Base-by-base conservation (phyloP, 1,284 basidiomycete species). In the Ustilago crameri region DNA sequence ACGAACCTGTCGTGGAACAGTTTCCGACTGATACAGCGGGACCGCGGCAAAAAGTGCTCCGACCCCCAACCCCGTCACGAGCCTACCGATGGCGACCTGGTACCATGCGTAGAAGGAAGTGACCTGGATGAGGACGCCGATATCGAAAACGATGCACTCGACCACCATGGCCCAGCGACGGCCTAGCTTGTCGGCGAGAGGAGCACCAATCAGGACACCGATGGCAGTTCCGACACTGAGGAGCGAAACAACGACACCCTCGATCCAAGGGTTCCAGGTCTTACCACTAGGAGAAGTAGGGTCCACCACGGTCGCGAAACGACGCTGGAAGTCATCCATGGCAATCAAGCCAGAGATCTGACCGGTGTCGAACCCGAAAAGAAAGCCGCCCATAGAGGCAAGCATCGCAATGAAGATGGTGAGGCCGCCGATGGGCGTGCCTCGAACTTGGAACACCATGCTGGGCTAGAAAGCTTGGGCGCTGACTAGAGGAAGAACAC, bases 371-470 rank as follows among this genome's bases (percentile, higher is more conserved):
- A 70, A 73, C 63, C 89, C 89, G 73, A 91, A 90, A 72, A 91
- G 90, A 84, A 91, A 91, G 51, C 90, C 91, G 64, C 91, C 91
- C 87, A 91, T 91, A 52, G 88, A 89, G 41, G 90, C 90, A 27
- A 92, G 83, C 44, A 89, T 75, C 61, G 90, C 90, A 59, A 91
- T 85, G 84, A 88, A 86, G 79, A 91, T 87, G 59, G 90, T 87
- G 52, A 88, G 85, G 64, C 48, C 55, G 54, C 83, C 82, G 18
- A 84, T 76, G 0, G 80, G 82, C 47, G 81, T 70, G 24, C 75
- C 75, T 48, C 73, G 62, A 20, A 78, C 55, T 32, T 49, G 48
- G 45, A 78, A 70, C 18, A 58, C 55, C 75, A 75, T 77, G 57
- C 0, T 54, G 40, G 47, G 26, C 41, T 9, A 47, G 15, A 17